Evolutionary conservation across 139 green algal species (phyloP), one percentile per base, ranked within the genome.

Genomic region (Auxenochlorella protothecoides): DNA sequence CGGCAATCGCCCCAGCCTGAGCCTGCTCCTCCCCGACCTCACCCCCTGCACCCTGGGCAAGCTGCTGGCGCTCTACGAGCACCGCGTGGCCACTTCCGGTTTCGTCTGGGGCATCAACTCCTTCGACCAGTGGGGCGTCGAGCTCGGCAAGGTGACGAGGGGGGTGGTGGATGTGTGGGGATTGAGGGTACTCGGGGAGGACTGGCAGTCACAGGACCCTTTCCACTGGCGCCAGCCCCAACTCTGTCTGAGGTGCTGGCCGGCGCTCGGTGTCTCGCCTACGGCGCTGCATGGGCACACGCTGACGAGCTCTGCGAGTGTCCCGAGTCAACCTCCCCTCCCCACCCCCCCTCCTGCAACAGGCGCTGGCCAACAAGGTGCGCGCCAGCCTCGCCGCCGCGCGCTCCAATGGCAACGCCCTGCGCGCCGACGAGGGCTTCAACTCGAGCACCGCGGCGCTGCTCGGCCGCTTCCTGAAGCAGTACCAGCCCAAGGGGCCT

Each of bases 51-150:
- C 89, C 6, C 84, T 93, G 15, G 95, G 95, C 56, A 95, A 99
- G 87, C 82, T 99, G 67, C 88, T 99, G 65, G 72, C 91, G 12
- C 79, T 98, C 71, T 99, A 99, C 76, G 95, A 99, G 89, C 86
- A 98, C 87, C 84, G 93, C 15, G 87, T 99, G 15, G 95, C 95
- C 10, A 87, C 92, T 53, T 84, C 92, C 81, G 95, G 95, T 70
- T 98, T 99, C 73, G 79, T 99, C 44, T 99, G 95, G 95, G 92
- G 92, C 74, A 90, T 99, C 76, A 99, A 99, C 89, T 91, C 79
- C 4, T 99, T 98, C 77, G 95, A 99, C 85, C 95, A 99, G 86
- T 99, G 95, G 95, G 95, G 95, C 53, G 95, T 99, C 73, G 95
- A 99, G 81, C 90, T 99, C 72, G 95, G 95, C 79, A 99, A 99